Percentiles rank a stretch among this genome's conserved stretches.
These are phyloP conservation scores for Xylaria polymorpha DNA, from an alignment of 2,329 filamentous ascomycete species.

Conservation along the genomic window DNA sequence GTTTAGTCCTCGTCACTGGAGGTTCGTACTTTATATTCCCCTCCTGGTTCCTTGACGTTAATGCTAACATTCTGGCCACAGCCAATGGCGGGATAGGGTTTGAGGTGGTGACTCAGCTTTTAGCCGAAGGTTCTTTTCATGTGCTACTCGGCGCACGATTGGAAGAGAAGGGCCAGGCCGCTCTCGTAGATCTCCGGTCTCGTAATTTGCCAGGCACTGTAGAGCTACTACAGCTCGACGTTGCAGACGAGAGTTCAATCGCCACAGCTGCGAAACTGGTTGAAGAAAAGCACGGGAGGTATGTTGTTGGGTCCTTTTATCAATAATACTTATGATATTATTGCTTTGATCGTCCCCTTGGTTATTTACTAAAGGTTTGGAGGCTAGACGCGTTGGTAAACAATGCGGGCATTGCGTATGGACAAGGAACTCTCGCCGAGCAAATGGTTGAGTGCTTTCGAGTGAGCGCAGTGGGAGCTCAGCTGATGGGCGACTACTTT, in stretches of 20 bases:
- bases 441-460: constrained; percentile 29
- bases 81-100: constrained; percentile 30
- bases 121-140: constrained; percentile 26
- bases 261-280: constrained; percentile 19
- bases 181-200: constrained; percentile 12
- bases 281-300: constrained; percentile 29
- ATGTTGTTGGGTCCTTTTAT: neutral
- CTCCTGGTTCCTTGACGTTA: neutral
- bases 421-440: constrained; percentile 12
- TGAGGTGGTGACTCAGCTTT: constrained; percentile 26
- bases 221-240: constrained; percentile 24
- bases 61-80: constrained; percentile 6
- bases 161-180: constrained; percentile 17
- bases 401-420: constrained; percentile 21
- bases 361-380: neutral
- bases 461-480: constrained; percentile 20
- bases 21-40: neutral
- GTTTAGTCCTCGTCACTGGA: constrained; percentile 15
- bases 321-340: too few species aligned
- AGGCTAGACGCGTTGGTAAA: constrained; percentile 31
- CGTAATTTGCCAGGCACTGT: constrained; percentile 28
- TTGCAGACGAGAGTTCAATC: constrained; percentile 24
- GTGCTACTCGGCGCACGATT: constrained; percentile 24
- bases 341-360: neutral
- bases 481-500: constrained; percentile 23